Conservation (phyloP, 164 flowering plant genomes). For the Akebia trifoliata region DNA sequence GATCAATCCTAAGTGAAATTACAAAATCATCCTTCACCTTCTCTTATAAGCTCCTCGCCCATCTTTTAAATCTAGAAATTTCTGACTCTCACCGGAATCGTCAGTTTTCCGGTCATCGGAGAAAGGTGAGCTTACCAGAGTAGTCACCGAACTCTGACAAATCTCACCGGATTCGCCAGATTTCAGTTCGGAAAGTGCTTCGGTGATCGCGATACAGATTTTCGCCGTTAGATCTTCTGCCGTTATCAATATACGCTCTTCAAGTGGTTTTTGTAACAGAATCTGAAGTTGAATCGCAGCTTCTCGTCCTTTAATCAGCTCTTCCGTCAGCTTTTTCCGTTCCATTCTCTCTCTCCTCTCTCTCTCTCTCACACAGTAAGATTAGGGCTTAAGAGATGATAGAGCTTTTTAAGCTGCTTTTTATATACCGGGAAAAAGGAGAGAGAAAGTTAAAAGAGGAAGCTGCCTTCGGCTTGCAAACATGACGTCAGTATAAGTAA, state of each 20-base stretch:
- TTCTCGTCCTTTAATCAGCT: constrained; percentile 31
- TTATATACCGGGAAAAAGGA: not conserved
- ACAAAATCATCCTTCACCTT: not conserved
- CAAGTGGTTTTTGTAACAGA: constrained; percentile 4
- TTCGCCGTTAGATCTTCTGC: constrained; percentile 21
- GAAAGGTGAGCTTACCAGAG: constrained; percentile 1
- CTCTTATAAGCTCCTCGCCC: constrained; percentile 9
- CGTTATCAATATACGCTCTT: not conserved
- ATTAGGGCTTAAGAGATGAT: too few species aligned
- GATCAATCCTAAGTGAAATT: not conserved
- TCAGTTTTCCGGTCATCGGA: constrained; percentile 23
- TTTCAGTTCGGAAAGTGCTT: constrained; percentile 23
- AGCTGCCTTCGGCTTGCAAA: too few species aligned
- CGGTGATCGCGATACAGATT: constrained; percentile 20
- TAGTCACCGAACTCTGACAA: constrained; percentile 12
- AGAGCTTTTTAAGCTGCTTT: too few species aligned
- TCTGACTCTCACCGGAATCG: constrained; percentile 5
- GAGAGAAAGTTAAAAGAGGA: constrained; percentile 2
- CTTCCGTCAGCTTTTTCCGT: constrained; percentile 14
- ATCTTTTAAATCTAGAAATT: not conserved
- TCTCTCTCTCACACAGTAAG: not conserved
- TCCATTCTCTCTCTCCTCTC: constrained; percentile 1
- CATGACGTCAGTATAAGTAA: too few species aligned
- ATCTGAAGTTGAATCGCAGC: constrained; percentile 24
- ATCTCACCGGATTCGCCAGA: constrained; percentile 9